phyloP scores from a whole-genome alignment of 2,329 filamentous ascomycete genomes.

The Alternaria alternata region DNA sequence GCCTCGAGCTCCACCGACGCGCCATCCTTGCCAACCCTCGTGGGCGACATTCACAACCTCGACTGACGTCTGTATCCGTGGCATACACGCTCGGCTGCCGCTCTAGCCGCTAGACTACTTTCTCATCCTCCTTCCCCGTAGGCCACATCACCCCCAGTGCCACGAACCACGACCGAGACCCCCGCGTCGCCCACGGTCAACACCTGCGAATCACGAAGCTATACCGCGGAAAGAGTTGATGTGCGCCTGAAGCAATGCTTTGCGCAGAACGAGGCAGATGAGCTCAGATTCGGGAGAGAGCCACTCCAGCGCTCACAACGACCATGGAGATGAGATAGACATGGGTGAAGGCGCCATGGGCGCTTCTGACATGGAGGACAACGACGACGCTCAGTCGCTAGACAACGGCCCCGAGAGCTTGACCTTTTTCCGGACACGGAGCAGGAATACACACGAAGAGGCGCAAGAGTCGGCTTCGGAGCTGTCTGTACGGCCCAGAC shows the following conservation, averaged over 20 bases:
- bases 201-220: neutral
- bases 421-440: conserved; percentile 44
- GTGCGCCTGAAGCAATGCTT: conserved; percentile 60
- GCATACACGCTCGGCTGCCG: neutral
- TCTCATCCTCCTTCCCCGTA: conserved; percentile 2
- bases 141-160: conserved; percentile 14
- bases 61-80: neutral
- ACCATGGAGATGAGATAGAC: conserved; percentile 38
- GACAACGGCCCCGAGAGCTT: conserved; percentile 36
- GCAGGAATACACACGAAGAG: conserved; percentile 20
- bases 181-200: conserved; percentile 19
- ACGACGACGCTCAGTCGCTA: conserved; percentile 35
- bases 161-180: conserved; percentile 16
- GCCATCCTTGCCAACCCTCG: neutral
- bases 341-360: conserved; percentile 48
- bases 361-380: conserved; percentile 26
- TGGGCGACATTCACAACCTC: neutral
- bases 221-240: conserved; percentile 8
- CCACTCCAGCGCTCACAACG: conserved; percentile 66
- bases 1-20: conserved; percentile 22
- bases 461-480: conserved; percentile 35
- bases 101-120: neutral
- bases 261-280: conserved; percentile 66
- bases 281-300: conserved; percentile 72
- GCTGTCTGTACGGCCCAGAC: conserved; percentile 22